Evolutionary conservation across 164 flowering plant genomes (phyloP).

Genomic region (Houttuynia cordata): DNA sequence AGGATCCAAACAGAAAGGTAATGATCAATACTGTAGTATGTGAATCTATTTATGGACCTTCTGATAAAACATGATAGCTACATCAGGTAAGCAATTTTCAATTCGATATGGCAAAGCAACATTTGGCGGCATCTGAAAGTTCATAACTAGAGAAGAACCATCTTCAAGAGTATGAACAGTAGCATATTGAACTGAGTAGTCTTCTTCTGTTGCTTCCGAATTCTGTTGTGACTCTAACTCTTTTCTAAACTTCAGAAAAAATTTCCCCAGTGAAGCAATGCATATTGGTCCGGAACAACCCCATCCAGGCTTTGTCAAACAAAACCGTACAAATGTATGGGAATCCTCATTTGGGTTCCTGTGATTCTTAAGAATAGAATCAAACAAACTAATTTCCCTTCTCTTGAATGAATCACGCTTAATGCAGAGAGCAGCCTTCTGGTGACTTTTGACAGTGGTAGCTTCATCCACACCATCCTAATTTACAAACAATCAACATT

Average conservation of each 20-base stretch:
- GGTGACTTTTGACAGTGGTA: conserved; percentile 33
- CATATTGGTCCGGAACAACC: conserved; percentile 95
- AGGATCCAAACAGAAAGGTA: not conserved
- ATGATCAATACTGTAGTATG: conserved; percentile 1
- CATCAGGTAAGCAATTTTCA: conserved; percentile 55
- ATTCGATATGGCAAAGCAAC: conserved; percentile 60
- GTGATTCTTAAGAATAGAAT: conserved; percentile 59
- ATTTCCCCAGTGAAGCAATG: conserved; percentile 73
- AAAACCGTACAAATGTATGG: conserved; percentile 45
- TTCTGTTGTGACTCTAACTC: conserved; percentile 18
- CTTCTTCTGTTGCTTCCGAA: conserved; percentile 13
- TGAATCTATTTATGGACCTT: conserved; percentile 38
- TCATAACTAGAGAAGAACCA: conserved; percentile 63
- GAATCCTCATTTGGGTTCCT: conserved; percentile 41
- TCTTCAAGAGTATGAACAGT: conserved; percentile 65
- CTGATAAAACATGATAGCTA: conserved; percentile 64
- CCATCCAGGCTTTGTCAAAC: conserved; percentile 28
- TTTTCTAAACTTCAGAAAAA: conserved; percentile 69
- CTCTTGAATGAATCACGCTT: conserved; percentile 26
- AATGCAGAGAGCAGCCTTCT: conserved; percentile 40
- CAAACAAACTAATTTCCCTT: conserved; percentile 40
- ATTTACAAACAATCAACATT: not conserved
- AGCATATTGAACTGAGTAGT: conserved; percentile 34
- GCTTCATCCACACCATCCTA: conserved; percentile 51
- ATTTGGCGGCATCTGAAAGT: conserved; percentile 49